Evolutionary conservation across 257 asterid species (phyloP).

Genomic region (Primulina eburnea): DNA sequence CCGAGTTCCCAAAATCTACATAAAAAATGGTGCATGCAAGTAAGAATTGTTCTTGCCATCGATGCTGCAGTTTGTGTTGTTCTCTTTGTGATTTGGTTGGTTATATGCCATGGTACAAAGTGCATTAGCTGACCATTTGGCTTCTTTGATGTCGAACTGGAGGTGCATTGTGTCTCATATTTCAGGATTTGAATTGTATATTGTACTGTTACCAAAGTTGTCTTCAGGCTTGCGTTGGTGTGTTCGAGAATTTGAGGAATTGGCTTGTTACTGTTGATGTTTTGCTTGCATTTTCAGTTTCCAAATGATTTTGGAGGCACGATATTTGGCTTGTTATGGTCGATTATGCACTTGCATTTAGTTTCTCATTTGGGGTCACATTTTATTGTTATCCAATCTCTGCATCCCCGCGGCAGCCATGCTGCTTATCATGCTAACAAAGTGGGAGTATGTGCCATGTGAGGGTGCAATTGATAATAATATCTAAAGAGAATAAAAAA

Average conservation of each 20-base stretch:
- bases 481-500: background rate
- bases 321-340: background rate
- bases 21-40: slow-evolving; percentile 63
- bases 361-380: background rate
- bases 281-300: background rate
- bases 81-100: slow-evolving; percentile 62
- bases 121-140: slow-evolving; percentile 45
- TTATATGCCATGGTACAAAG: slow-evolving; percentile 56
- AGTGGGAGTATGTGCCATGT: background rate
- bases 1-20: slow-evolving; percentile 35
- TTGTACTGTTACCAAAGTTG: slow-evolving; percentile 11
- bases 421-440: background rate
- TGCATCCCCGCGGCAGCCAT: background rate
- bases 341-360: background rate
- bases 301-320: background rate
- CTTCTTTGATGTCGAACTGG: background rate
- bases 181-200: background rate
- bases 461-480: background rate
- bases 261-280: too few species aligned
- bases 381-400: slow-evolving; percentile 1
- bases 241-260: too few species aligned
- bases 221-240: background rate
- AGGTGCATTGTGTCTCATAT: background rate
- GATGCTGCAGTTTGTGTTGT: slow-evolving; percentile 58
- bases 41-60: slow-evolving; percentile 55